Evolutionary conservation across 2,329 filamentous ascomycete species (phyloP).

Genomic region (Bimuria novae-zelandiae): DNA sequence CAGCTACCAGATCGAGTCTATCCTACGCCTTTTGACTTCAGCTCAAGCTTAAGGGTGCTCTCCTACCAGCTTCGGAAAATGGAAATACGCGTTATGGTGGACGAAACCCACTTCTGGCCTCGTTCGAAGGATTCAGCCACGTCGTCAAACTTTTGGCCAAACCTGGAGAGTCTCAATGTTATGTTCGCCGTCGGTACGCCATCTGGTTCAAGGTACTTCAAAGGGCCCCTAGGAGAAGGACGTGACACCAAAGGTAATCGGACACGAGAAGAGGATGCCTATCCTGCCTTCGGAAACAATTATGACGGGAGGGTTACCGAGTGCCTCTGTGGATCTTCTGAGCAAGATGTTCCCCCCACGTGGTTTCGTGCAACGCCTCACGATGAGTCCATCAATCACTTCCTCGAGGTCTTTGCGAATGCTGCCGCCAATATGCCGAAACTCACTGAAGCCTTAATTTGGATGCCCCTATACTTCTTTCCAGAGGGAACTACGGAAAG

Average conservation of each 20-base stretch:
- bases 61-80: background rate
- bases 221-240: slow-evolving; percentile 3
- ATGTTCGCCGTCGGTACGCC: background rate
- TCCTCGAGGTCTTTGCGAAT: slow-evolving; percentile 22
- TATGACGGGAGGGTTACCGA: slow-evolving; percentile 6
- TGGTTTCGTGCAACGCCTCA: background rate
- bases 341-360: background rate
- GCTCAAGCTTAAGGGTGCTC: background rate
- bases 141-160: background rate
- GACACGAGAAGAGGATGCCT: background rate
- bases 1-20: background rate
- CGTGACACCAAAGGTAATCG: background rate
- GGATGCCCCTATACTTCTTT: background rate
- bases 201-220: slow-evolving; percentile 1
- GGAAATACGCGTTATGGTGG: background rate
- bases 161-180: background rate
- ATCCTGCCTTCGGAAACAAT: background rate
- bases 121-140: background rate
- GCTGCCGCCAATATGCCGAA: slow-evolving; percentile 18
- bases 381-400: slow-evolving; percentile 3
- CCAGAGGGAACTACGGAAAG: background rate
- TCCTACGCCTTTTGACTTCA: background rate
- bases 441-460: background rate
- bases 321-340: slow-evolving; percentile 3
- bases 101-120: background rate